These are phyloP conservation scores for Leucosporidium creatinivorum DNA, from an alignment of 768 basidiomycete genomes.

Conservation along the genomic window DNA sequence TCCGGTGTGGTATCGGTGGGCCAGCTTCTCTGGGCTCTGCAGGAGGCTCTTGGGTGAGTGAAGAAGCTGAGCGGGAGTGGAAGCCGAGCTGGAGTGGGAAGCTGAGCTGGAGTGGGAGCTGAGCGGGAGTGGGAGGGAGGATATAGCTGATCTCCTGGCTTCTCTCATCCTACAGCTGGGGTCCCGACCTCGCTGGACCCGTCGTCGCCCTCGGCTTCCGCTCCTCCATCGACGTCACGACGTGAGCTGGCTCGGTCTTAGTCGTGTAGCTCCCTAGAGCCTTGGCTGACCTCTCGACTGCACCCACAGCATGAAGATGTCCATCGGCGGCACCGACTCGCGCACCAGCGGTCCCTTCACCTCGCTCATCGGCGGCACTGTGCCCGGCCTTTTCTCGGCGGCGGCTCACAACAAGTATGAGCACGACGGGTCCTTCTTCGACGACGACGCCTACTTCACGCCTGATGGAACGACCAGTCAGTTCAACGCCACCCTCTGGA, in stretches of 20 bases:
- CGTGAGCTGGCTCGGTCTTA: not conserved
- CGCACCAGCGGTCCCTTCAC: not conserved
- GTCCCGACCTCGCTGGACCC: not conserved
- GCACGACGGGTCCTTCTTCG: not conserved
- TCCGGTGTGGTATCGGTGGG: not conserved
- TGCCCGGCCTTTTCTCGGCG: not conserved
- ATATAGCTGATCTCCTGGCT: too few relatives aligned
- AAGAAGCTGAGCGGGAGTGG: too few relatives aligned
- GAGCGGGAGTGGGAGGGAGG: too few relatives aligned
- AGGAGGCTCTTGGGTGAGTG: not conserved
- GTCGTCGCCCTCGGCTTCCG: not conserved
- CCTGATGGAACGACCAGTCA: not conserved
- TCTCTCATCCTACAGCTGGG: not conserved
- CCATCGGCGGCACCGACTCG: slow-evolving; percentile 1
- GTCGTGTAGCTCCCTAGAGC: too few relatives aligned
- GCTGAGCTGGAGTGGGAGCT: too few relatives aligned
- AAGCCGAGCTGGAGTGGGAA: too few relatives aligned
- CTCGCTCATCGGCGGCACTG: not conserved
- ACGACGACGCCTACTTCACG: not conserved
- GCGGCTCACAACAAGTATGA: not conserved
- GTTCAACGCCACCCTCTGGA: not conserved
- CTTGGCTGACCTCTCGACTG: not conserved
- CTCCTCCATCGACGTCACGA: not conserved
- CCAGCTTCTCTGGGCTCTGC: not conserved
- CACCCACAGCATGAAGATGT: not conserved